A percentile compares a stretch with the other conserved stretches of the same genome.
phyloP scores from a whole-genome alignment of 2,329 filamentous ascomycete species.

The Fusarium chuoi region DNA sequence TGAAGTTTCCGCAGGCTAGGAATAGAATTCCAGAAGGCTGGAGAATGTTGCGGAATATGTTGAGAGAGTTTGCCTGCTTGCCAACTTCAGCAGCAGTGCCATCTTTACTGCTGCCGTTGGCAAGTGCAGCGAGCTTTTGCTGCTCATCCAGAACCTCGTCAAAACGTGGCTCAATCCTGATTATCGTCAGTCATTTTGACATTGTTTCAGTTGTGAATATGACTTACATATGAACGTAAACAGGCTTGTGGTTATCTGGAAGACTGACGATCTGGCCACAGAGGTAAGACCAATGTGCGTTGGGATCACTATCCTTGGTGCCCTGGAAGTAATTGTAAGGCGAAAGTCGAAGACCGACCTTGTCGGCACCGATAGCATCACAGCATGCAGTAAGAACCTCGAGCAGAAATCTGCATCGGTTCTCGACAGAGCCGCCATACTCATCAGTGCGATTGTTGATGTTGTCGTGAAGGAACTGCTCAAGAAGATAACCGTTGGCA shows the following conservation, averaged over 20 bases:
- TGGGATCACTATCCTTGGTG: slow-evolving; percentile 45
- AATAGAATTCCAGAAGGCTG: slow-evolving; percentile 55
- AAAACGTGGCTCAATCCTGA: slow-evolving; percentile 58
- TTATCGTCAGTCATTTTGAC: neutral
- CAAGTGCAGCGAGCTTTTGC: slow-evolving; percentile 54
- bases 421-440: slow-evolving; percentile 35
- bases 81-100: neutral
- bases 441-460: slow-evolving; percentile 34
- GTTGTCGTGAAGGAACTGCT: slow-evolving; percentile 14
- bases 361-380: slow-evolving; percentile 33
- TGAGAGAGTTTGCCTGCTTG: slow-evolving; percentile 47
- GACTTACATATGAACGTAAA: neutral
- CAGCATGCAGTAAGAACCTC: slow-evolving; percentile 27
- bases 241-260: slow-evolving; percentile 20
- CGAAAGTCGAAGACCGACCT: slow-evolving; percentile 36
- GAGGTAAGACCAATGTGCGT: slow-evolving; percentile 51
- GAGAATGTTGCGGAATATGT: slow-evolving; percentile 54
- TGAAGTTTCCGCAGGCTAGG: slow-evolving; percentile 61
- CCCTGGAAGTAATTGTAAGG: slow-evolving; percentile 49
- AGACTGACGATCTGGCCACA: slow-evolving; percentile 50
- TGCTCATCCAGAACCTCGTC: slow-evolving; percentile 58
- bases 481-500: slow-evolving; percentile 1
- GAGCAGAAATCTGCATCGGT: slow-evolving; percentile 34
- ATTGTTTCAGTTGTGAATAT: accelerated
- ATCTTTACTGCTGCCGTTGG: slow-evolving; percentile 11